Evolutionary conservation across 768 basidiomycete genomes (phyloP).

Genomic region (Rhodotorula graminis): DNA sequence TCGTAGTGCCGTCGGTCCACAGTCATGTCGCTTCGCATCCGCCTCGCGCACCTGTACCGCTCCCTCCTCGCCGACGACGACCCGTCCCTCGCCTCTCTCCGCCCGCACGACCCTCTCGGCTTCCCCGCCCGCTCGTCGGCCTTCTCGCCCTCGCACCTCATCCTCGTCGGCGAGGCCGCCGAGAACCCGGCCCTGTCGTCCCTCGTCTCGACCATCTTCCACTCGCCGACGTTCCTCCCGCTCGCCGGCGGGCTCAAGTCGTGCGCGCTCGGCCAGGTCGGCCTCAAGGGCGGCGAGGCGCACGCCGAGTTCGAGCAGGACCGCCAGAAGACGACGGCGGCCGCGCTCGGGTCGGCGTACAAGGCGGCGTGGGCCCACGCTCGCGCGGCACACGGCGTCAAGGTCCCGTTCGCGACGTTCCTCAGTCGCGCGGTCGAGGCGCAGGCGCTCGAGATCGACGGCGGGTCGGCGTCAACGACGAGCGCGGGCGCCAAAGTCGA

Average conservation of each 20-base stretch:
- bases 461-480: not conserved
- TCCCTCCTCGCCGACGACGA: not conserved
- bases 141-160: conserved; percentile 16
- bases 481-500: not conserved
- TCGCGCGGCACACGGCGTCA: not conserved
- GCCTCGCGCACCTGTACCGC: conserved; percentile 24
- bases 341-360: conserved; percentile 25
- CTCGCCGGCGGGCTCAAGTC: not conserved
- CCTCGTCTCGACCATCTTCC: conserved; percentile 21
- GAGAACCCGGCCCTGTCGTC: conserved; percentile 22
- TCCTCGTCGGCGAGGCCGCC: conserved; percentile 15
- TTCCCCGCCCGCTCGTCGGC: conserved; percentile 1
- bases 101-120: conserved; percentile 1
- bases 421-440: not conserved
- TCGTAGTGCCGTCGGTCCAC: not conserved
- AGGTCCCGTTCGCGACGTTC: not conserved
- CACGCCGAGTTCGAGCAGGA: not conserved
- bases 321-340: conserved; percentile 1
- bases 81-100: not conserved
- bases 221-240: conserved; percentile 4
- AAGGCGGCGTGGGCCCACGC: conserved; percentile 27
- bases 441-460: not conserved
- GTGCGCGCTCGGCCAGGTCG: not conserved
- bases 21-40: conserved; percentile 27
- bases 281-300: too few species aligned